A percentile compares a stretch with the other conserved stretches of the same genome.
These are phyloP conservation scores for Canna indica DNA, from an alignment of 176 grass and related monocot genomes.

Conservation along the genomic window DNA sequence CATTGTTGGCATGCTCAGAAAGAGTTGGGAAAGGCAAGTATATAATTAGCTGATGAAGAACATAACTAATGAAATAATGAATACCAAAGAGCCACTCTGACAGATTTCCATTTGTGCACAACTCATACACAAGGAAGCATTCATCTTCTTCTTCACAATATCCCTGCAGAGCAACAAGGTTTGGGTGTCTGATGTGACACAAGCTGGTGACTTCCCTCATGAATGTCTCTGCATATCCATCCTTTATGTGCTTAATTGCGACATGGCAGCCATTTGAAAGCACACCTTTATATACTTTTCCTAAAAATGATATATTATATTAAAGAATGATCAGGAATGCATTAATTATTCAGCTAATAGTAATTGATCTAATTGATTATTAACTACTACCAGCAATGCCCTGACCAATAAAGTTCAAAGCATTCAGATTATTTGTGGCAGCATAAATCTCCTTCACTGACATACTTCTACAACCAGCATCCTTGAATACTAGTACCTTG, in stretches of 20 bases:
- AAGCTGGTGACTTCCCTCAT: slow-evolving; percentile 58
- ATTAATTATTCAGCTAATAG: not conserved
- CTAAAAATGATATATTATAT: slow-evolving; percentile 12
- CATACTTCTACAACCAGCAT: slow-evolving; percentile 34
- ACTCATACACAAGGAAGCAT: slow-evolving; percentile 59
- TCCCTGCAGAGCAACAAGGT: slow-evolving; percentile 50
- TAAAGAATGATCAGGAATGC: slow-evolving; percentile 12
- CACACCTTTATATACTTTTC: slow-evolving; percentile 61
- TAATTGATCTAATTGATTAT: not conserved
- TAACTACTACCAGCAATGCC: slow-evolving; percentile 43
- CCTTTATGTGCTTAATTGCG: slow-evolving; percentile 66
- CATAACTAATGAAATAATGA: not conserved
- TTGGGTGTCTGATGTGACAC: slow-evolving; percentile 54
- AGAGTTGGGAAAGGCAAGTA: not conserved
- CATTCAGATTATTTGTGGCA: slow-evolving; percentile 37
- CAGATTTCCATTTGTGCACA: slow-evolving; percentile 55
- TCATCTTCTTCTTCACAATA: slow-evolving; percentile 49
- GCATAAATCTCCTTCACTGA: slow-evolving; percentile 46
- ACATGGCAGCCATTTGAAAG: slow-evolving; percentile 57
- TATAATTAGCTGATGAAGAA: not conserved
- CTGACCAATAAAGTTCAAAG: slow-evolving; percentile 49
- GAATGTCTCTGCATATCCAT: slow-evolving; percentile 55
- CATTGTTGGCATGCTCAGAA: slow-evolving; percentile 6
- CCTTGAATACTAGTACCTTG: slow-evolving; percentile 24
- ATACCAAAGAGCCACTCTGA: slow-evolving; percentile 72